Conservation (phyloP, 768 basidiomycete species). For the Asterophora lycoperdoides region DNA sequence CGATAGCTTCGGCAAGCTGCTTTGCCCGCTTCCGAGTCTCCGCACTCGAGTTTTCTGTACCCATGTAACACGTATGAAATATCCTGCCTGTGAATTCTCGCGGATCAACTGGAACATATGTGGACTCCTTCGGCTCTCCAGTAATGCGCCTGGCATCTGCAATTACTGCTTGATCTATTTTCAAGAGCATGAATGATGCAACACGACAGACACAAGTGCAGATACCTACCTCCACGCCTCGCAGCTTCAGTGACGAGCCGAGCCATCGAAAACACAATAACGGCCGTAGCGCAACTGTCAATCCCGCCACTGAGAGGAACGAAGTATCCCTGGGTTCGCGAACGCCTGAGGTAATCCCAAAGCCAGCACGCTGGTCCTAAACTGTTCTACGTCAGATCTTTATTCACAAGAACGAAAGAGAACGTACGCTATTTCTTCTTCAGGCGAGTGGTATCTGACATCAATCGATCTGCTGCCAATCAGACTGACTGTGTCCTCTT, state of each 20-base stretch:
- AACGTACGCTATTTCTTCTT: conserved; percentile 96
- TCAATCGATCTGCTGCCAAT: conserved; percentile 35
- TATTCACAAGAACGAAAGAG: not conserved
- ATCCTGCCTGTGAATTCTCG: conserved; percentile 81
- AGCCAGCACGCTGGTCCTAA: conserved; percentile 98
- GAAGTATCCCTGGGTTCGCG: conserved; percentile 92
- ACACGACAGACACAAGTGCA: not conserved
- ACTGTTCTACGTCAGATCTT: conserved; percentile 34
- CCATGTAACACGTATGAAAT: conserved; percentile 99
- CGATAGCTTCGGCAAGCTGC: conserved; percentile 81
- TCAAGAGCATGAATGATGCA: not conserved
- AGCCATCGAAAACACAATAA: conserved; percentile 97
- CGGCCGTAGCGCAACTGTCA: conserved; percentile 94
- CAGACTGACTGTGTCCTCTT: conserved; percentile 43
- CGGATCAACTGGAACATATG: conserved; percentile 82
- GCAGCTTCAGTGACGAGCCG: conserved; percentile 83
- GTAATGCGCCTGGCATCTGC: conserved; percentile 85
- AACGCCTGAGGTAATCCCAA: conserved; percentile 98
- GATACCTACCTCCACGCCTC: conserved; percentile 51
- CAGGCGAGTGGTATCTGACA: conserved; percentile 77
- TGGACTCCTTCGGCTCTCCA: conserved; percentile 77
- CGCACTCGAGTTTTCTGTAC: conserved; percentile 88
- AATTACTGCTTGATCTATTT: conserved; percentile 64
- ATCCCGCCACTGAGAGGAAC: conserved; percentile 94
- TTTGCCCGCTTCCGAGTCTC: conserved; percentile 88